Percentiles rank a stretch among this genome's conserved stretches.
phyloP scores from a whole-genome alignment of 106 monocot species.

The Apostasia shenzhenica region DNA sequence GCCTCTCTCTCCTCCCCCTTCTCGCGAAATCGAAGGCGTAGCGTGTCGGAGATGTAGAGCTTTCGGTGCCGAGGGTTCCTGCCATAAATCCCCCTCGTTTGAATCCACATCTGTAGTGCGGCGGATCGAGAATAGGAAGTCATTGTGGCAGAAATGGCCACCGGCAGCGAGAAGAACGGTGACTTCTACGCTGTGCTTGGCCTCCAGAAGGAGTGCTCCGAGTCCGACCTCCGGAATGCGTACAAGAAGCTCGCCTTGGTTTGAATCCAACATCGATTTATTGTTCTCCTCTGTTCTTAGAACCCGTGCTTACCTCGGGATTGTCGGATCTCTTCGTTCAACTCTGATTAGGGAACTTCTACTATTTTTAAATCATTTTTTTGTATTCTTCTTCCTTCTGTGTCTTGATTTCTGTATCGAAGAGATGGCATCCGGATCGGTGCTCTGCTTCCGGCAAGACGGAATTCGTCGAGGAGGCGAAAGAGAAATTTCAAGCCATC shows the following conservation, averaged over 20 bases:
- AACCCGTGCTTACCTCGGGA: not conserved
- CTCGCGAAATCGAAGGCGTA: constrained; percentile 9
- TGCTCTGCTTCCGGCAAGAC: constrained; percentile 39
- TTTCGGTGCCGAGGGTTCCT: not conserved
- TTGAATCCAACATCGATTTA: not conserved
- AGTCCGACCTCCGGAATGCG: constrained; percentile 56
- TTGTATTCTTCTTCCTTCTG: not conserved
- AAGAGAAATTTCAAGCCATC: constrained; percentile 78
- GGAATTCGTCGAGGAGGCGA: constrained; percentile 45
- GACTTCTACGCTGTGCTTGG: constrained; percentile 82
- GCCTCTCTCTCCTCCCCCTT: not conserved
- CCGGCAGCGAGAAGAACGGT: constrained; percentile 14
- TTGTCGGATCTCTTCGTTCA: not conserved
- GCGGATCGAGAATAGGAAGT: not conserved
- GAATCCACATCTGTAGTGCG: not conserved
- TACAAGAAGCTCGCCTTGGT: constrained; percentile 96
- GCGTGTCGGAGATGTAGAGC: constrained; percentile 5
- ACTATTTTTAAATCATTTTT: not conserved
- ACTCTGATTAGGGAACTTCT: not conserved
- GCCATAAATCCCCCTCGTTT: not conserved
- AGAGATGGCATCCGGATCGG: constrained; percentile 97
- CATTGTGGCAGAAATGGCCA: constrained; percentile 15
- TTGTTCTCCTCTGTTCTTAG: not conserved
- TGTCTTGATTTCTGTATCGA: not conserved
- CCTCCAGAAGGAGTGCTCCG: constrained; percentile 83